Conservation (phyloP, 2,329 filamentous ascomycete species). For the Lachnellula cervina region DNA sequence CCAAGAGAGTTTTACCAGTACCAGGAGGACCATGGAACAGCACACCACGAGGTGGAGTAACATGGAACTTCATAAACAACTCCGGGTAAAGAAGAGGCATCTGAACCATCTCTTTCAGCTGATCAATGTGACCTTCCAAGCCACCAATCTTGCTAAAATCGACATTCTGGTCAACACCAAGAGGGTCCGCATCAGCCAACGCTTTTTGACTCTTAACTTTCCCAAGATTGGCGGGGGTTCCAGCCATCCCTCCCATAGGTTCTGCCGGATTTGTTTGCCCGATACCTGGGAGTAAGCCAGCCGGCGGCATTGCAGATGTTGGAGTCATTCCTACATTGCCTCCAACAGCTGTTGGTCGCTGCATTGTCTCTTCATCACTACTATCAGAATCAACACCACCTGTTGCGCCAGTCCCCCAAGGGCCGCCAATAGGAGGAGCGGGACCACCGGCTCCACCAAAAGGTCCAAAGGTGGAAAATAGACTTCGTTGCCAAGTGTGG, state of each 20-base stretch:
- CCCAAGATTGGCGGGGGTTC: slow-evolving; percentile 76
- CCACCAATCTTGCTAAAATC: slow-evolving; percentile 94
- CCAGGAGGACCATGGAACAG: slow-evolving; percentile 95
- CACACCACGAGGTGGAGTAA: slow-evolving; percentile 90
- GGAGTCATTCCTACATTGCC: slow-evolving; percentile 63
- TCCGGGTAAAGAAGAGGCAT: slow-evolving; percentile 92
- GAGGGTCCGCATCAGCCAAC: slow-evolving; percentile 86
- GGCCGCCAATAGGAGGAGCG: slow-evolving; percentile 48
- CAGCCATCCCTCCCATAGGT: slow-evolving; percentile 48
- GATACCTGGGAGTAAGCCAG: slow-evolving; percentile 46
- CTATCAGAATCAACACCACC: slow-evolving; percentile 89
- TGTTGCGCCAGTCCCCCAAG: slow-evolving; percentile 67
- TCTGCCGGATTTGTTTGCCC: slow-evolving; percentile 53
- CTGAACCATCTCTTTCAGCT: slow-evolving; percentile 98
- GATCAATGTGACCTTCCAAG: slow-evolving; percentile 87
- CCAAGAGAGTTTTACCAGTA: slow-evolving; percentile 92
- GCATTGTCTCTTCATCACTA: slow-evolving; percentile 84
- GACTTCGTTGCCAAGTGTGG: slow-evolving; percentile 64
- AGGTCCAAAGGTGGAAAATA: slow-evolving; percentile 87
- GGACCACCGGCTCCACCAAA: slow-evolving; percentile 81
- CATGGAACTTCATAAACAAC: slow-evolving; percentile 84
- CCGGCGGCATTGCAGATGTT: slow-evolving; percentile 46
- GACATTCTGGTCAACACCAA: slow-evolving; percentile 88
- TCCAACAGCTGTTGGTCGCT: slow-evolving; percentile 54
- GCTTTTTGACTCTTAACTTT: slow-evolving; percentile 91